Percentiles rank a stretch among this genome's conserved stretches.
These are phyloP conservation scores for Cryphonectria japonica DNA, from an alignment of 2,329 filamentous ascomycete genomes.

Conservation along the genomic window DNA sequence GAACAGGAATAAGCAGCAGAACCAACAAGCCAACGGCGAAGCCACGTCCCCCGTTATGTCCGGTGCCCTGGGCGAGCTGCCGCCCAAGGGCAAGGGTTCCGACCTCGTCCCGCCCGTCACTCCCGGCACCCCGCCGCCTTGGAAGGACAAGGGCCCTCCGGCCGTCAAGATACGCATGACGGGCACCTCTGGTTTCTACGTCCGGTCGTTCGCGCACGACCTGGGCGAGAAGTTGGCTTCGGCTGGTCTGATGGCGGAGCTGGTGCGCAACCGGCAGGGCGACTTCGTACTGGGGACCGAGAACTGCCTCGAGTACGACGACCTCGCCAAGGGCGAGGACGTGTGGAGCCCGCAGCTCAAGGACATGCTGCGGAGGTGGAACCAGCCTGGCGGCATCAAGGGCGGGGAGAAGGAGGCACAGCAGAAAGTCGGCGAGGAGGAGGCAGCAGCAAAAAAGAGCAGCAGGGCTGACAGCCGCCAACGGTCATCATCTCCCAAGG, in stretches of 20 bases:
- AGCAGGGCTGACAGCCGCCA: not conserved
- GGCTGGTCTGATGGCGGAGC: constrained; percentile 81
- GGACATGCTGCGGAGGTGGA: constrained; percentile 51
- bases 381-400: constrained; percentile 29
- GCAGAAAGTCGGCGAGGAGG: constrained; percentile 23
- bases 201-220: constrained; percentile 91
- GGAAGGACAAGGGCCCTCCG: constrained; percentile 67
- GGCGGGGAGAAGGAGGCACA: constrained; percentile 31
- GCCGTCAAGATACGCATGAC: constrained; percentile 87
- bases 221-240: constrained; percentile 82
- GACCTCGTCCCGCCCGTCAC: constrained; percentile 57
- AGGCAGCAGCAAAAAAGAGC: constrained; percentile 16
- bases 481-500: not conserved
- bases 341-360: constrained; percentile 81
- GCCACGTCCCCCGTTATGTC: constrained; percentile 56
- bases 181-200: constrained; percentile 95
- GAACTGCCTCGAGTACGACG: constrained; percentile 78
- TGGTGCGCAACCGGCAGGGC: constrained; percentile 80
- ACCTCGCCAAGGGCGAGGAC: constrained; percentile 75
- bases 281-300: constrained; percentile 72
- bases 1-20: constrained; percentile 38
- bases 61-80: constrained; percentile 56
- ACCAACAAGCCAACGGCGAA: constrained; percentile 33
- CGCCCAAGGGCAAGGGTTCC: constrained; percentile 51
- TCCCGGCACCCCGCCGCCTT: constrained; percentile 55